phyloP scores from a whole-genome alignment of 2,329 filamentous ascomycete genomes.

The Aureobasidium musti region DNA sequence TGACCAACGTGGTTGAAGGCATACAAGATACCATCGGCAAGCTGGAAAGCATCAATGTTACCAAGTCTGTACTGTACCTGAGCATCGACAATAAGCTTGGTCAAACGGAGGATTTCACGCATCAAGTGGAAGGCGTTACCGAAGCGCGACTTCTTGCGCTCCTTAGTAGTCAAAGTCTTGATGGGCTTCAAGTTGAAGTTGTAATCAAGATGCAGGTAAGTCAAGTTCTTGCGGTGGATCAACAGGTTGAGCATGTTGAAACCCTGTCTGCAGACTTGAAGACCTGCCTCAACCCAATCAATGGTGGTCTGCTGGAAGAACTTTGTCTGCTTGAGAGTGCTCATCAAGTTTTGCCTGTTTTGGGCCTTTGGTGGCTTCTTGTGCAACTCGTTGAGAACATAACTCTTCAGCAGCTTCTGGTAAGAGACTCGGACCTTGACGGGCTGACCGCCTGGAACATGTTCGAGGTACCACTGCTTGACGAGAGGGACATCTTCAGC shows the following conservation, averaged over 20 bases:
- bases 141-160: slow-evolving; percentile 98
- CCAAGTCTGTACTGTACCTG: slow-evolving; percentile 97
- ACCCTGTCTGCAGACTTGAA: slow-evolving; percentile 96
- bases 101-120: slow-evolving; percentile 93
- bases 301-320: slow-evolving; percentile 99
- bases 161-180: slow-evolving; percentile 97
- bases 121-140: slow-evolving; percentile 99
- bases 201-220: slow-evolving; percentile 97
- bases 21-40: slow-evolving; percentile 98
- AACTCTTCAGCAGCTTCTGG: slow-evolving; percentile 95
- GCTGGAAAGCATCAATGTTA: slow-evolving; percentile 98
- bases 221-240: slow-evolving; percentile 97
- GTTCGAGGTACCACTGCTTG: slow-evolving; percentile 98
- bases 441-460: slow-evolving; percentile 85
- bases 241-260: slow-evolving; percentile 99
- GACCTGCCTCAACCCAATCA: slow-evolving; percentile 97
- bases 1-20: slow-evolving; percentile 99
- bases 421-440: slow-evolving; percentile 98
- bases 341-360: slow-evolving; percentile 89
- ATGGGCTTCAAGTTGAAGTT: slow-evolving; percentile 99
- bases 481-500: slow-evolving; percentile 96
- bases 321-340: slow-evolving; percentile 90
- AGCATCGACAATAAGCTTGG: slow-evolving; percentile 96
- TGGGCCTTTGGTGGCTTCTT: slow-evolving; percentile 94
- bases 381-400: slow-evolving; percentile 93